These are phyloP conservation scores for Caulochytrium protostelioides DNA, from an alignment of 371 early-diverging fungal species.

Conservation along the genomic window DNA sequence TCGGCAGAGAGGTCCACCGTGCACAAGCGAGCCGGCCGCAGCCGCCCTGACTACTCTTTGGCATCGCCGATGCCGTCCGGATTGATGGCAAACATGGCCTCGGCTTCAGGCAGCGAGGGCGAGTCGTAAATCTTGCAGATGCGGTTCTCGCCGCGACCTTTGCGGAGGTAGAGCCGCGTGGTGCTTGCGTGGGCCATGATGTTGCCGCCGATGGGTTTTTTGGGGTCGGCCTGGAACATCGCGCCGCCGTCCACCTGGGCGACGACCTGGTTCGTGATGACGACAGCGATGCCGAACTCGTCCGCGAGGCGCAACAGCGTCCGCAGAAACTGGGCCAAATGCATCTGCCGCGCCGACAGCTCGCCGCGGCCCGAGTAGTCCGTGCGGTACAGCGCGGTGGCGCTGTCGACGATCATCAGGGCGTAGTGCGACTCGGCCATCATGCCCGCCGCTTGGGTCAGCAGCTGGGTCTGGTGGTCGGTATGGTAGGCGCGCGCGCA, in stretches of 20 bases:
- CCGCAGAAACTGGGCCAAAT: constrained; percentile 82
- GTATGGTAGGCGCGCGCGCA: constrained; percentile 94
- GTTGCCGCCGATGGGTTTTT: constrained; percentile 97
- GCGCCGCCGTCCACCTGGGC: constrained; percentile 90
- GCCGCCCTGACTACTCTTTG: no score
- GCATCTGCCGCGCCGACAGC: constrained; percentile 92
- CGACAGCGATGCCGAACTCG: constrained; percentile 94
- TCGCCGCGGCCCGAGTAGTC: constrained; percentile 97
- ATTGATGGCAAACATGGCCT: constrained; percentile 51
- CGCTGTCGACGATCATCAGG: constrained; percentile 88
- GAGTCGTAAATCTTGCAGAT: constrained; percentile 49
- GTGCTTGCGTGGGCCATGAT: constrained; percentile 96
- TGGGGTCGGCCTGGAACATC: constrained; percentile 85
- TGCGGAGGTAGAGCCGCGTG: constrained; percentile 34
- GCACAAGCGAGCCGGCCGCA: no score
- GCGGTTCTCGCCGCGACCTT: constrained; percentile 36
- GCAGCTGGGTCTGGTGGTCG: constrained; percentile 84
- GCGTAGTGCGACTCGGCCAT: constrained; percentile 78
- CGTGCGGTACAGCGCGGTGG: constrained; percentile 91
- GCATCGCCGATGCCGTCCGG: constrained; percentile 53
- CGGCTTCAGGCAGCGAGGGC: constrained; percentile 37
- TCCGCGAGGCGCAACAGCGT: constrained; percentile 81
- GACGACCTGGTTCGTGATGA: constrained; percentile 97
- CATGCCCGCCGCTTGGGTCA: constrained; percentile 86
- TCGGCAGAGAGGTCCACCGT: no score